Conservation (phyloP, 23 red algal genomes). For the Chondrus crispus region DNA sequence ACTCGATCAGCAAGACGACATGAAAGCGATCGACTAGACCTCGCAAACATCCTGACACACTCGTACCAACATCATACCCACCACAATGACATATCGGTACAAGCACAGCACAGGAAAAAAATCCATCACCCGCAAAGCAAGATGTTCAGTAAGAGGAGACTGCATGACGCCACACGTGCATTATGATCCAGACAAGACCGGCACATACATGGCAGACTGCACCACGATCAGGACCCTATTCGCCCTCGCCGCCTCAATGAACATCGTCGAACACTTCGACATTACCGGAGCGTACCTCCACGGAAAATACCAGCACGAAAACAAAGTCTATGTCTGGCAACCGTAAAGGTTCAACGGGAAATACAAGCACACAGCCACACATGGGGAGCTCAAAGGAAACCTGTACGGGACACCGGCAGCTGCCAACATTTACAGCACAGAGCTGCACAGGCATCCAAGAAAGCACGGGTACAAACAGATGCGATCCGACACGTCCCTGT, state of each 20-base stretch:
- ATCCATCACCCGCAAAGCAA: not conserved
- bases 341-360: not conserved
- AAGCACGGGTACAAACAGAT: not conserved
- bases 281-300: slow-evolving; percentile 1
- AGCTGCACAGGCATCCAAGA: not conserved
- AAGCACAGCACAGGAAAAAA: not conserved
- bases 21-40: not conserved
- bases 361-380: not conserved
- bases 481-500: not conserved
- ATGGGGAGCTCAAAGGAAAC: not conserved
- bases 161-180: not conserved
- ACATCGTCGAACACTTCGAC: slow-evolving; percentile 4
- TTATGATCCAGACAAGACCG: not conserved
- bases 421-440: not conserved
- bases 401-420: not conserved
- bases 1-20: not conserved
- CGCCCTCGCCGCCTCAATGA: not conserved
- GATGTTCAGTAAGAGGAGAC: not conserved
- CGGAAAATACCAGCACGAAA: slow-evolving; percentile 2
- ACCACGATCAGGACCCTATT: not conserved
- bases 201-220: not conserved
- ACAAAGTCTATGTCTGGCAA: not conserved
- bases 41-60: not conserved
- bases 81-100: not conserved
- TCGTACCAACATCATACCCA: not conserved